Conservation (phyloP, 2,329 filamentous ascomycete species). For the Huntiella abstrusa region DNA sequence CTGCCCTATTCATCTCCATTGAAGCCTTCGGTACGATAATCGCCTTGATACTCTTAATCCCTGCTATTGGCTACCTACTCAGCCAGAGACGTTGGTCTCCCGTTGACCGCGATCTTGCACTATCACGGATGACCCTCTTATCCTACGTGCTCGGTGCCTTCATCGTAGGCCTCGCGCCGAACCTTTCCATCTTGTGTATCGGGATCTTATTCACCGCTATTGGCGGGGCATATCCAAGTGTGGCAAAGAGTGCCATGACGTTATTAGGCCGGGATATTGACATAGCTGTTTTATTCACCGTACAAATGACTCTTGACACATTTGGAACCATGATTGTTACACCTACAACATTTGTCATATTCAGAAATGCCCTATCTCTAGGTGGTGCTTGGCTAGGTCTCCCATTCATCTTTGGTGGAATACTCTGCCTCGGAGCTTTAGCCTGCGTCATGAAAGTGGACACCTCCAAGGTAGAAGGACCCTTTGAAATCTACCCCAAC, state of each 20-base stretch:
- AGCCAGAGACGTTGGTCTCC: background rate
- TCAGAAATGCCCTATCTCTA: background rate
- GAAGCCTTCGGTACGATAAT: background rate
- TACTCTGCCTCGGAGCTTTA: background rate
- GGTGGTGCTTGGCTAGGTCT: slow-evolving; percentile 1
- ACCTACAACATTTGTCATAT: background rate
- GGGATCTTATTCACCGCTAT: slow-evolving; percentile 4
- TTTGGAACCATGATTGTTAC: background rate
- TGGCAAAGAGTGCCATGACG: slow-evolving; percentile 11
- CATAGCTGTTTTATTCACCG: slow-evolving; percentile 10
- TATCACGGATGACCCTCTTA: slow-evolving; percentile 9
- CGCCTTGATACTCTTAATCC: slow-evolving; percentile 1
- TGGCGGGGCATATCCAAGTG: slow-evolving; percentile 1
- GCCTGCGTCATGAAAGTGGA: background rate
- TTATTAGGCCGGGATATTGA: slow-evolving; percentile 7
- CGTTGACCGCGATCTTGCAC: slow-evolving; percentile 3
- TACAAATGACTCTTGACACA: slow-evolving; percentile 3
- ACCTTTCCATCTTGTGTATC: background rate
- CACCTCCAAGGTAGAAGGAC: no score
- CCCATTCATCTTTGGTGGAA: slow-evolving; percentile 2
- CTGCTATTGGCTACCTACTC: background rate
- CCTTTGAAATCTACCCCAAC: no score
- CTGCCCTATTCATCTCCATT: slow-evolving; percentile 1
- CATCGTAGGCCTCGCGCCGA: slow-evolving; percentile 1
- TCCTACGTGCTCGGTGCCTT: background rate